A percentile compares a stretch with the other conserved stretches of the same genome.
Evolutionary conservation across 2,329 filamentous ascomycete species (phyloP).

Genomic region (Arthrobotrys musiformis): DNA sequence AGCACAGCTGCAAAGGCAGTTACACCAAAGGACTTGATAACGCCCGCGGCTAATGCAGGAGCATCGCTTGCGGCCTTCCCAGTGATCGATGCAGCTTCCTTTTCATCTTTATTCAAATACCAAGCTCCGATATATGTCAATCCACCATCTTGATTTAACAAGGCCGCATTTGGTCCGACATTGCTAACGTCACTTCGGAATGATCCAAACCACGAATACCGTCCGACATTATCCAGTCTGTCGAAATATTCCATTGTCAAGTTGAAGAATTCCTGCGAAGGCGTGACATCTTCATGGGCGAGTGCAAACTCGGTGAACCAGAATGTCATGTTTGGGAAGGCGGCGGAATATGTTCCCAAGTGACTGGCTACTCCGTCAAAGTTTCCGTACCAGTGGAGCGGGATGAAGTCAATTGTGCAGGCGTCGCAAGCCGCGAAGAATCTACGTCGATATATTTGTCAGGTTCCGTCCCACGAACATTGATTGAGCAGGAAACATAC

Average conservation of each 20-base stretch:
- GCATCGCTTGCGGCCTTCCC: slow-evolving; percentile 25
- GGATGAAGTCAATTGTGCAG: slow-evolving; percentile 73
- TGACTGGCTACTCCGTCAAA: slow-evolving; percentile 76
- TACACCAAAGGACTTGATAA: background rate
- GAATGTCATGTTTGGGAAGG: slow-evolving; percentile 72
- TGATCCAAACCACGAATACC: slow-evolving; percentile 80
- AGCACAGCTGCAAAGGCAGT: slow-evolving; percentile 5
- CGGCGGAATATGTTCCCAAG: slow-evolving; percentile 71
- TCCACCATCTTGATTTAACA: slow-evolving; percentile 74
- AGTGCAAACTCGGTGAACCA: slow-evolving; percentile 84
- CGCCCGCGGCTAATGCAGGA: background rate
- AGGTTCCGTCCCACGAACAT: background rate
- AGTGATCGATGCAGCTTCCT: slow-evolving; percentile 36
- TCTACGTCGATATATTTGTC: slow-evolving; percentile 19
- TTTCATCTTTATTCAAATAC: slow-evolving; percentile 72
- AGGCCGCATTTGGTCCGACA: slow-evolving; percentile 76
- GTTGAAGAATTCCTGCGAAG: slow-evolving; percentile 76
- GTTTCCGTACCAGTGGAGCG: slow-evolving; percentile 75
- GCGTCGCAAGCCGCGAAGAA: slow-evolving; percentile 60
- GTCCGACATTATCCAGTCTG: slow-evolving; percentile 70
- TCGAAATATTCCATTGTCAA: slow-evolving; percentile 75
- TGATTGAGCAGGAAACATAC: slow-evolving; percentile 65
- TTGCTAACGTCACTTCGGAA: slow-evolving; percentile 78
- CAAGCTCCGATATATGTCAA: slow-evolving; percentile 80
- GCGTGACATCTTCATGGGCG: slow-evolving; percentile 68